Base-by-base conservation (phyloP, 2,329 filamentous ascomycete genomes). In the Sporothrix globosa region DNA sequence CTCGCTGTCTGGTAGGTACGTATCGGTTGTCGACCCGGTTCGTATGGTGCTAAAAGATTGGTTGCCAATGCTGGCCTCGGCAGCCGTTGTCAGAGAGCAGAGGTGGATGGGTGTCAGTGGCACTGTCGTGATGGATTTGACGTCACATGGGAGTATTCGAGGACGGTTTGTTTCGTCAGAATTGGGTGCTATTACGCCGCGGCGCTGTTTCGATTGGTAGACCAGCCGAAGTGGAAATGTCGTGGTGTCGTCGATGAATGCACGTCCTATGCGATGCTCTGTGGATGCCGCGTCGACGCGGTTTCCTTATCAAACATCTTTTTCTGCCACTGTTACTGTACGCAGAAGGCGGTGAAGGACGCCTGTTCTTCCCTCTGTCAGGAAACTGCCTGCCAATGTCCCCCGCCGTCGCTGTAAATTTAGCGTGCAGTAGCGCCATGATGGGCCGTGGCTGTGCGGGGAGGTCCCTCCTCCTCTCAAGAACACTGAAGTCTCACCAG, bases 381-480 rank as follows among this genome's bases (percentile, higher is more conserved):
- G 27, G 4, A 17, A 2, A 9, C 19, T 9, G 48, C n/a, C n/a
- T 41, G 56, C n/a, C 39, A 56, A 14, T 24, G 34, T 61, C 10
- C 11, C 39, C 41, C 7, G 7, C 34, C 3, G 30, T 17, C 14
- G 56, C 56, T 60, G 56, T 11, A 41, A 41, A 30, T 17, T 60
- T 61, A 61, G 56, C 56, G 30, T 61, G 56, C 39, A 60, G 56
- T 60, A 60, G 56, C 56, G 56, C 56, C 17, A n/a, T n/a, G 19
- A 21, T 52, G 21, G 60, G 60, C 60, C n/a, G 39, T 63, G 60
- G 60, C 60, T 63, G 41, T 63, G 60, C 60, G 60, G 58, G 58
- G 58, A 63, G 27, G 4, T 21, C 60, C 60, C 60, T 4, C 27
- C 21, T n/a, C 50, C 44, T 4, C 17, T 17, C 14, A 4, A n/a